Percentiles rank a stretch among this genome's conserved stretches.
These are phyloP conservation scores for Monilinia polystroma DNA, from an alignment of 2,329 filamentous ascomycete genomes.

Conservation along the genomic window DNA sequence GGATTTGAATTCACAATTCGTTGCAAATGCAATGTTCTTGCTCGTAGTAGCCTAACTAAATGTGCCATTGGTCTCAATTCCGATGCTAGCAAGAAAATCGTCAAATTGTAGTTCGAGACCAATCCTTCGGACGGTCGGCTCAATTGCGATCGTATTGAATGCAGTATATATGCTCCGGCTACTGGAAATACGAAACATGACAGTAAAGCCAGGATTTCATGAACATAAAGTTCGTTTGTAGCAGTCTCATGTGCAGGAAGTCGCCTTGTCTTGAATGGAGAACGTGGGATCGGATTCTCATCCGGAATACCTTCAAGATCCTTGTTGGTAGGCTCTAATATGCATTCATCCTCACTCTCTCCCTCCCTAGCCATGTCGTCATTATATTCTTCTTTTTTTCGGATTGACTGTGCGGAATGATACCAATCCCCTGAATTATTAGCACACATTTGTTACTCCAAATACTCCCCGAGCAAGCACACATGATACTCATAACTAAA, in stretches of 20 bases:
- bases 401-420: constrained; percentile 64
- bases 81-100: constrained; percentile 82
- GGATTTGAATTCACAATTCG: constrained; percentile 62
- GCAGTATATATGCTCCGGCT: constrained; percentile 78
- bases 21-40: constrained; percentile 79
- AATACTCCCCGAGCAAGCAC: neutral
- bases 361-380: constrained; percentile 42
- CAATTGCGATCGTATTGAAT: constrained; percentile 76
- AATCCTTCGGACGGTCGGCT: constrained; percentile 81
- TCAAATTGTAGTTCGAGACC: constrained; percentile 89
- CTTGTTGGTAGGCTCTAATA: constrained; percentile 34
- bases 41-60: constrained; percentile 74
- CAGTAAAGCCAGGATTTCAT: constrained; percentile 72
- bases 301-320: constrained; percentile 34
- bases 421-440: constrained; percentile 64
- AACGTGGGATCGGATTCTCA: constrained; percentile 25
- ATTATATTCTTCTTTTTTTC: constrained; percentile 50
- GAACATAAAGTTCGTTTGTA: constrained; percentile 64
- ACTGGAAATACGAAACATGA: constrained; percentile 79
- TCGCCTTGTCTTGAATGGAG: constrained; percentile 29
- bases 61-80: constrained; percentile 83
- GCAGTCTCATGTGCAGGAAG: constrained; percentile 43
- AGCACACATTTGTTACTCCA: neutral
- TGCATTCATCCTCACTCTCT: constrained; percentile 48
- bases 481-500: neutral